A percentile compares a stretch with the other conserved stretches of the same genome.
These are phyloP conservation scores for Harringtonia lauricola DNA, from an alignment of 2,329 filamentous ascomycete genomes.

Conservation along the genomic window DNA sequence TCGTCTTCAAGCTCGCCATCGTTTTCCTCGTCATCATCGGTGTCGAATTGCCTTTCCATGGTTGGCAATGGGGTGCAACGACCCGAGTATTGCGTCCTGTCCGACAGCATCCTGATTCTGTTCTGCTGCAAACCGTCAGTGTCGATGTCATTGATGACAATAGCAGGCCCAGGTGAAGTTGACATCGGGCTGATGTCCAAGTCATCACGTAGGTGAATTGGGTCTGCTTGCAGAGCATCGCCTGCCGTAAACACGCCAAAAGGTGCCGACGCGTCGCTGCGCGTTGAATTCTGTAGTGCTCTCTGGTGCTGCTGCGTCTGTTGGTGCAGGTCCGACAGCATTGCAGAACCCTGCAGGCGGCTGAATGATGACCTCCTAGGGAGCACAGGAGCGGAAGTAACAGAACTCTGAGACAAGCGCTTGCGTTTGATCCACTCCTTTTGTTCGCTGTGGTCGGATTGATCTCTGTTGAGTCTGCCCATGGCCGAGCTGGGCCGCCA, in stretches of 20 bases:
- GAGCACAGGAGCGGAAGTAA: background rate
- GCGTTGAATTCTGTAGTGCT: background rate
- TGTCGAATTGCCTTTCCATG: too few relatives aligned
- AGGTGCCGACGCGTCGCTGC: too few relatives aligned
- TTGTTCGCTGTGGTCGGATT: background rate
- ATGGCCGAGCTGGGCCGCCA: constrained; percentile 7
- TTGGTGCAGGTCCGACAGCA: background rate
- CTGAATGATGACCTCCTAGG: constrained; percentile 2
- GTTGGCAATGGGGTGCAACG: too few relatives aligned
- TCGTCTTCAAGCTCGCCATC: background rate
- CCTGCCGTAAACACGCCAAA: too few relatives aligned
- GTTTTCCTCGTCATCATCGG: constrained; percentile 2
- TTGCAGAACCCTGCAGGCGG: background rate
- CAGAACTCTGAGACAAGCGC: background rate
- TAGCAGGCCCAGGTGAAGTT: too few relatives aligned
- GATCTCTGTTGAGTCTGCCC: background rate
- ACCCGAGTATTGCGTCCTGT: too few relatives aligned
- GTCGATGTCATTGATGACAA: background rate
- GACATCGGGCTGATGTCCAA: too few relatives aligned
- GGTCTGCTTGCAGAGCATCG: too few relatives aligned
- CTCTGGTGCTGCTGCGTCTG: background rate
- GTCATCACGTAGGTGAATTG: too few relatives aligned
- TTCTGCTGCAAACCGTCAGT: background rate
- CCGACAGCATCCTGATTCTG: background rate
- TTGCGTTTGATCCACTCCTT: background rate